Evolutionary conservation across 352 stramenopile species (phyloP), one percentile per base, ranked within the genome.

Genomic region (Phytophthora kernoviae): DNA sequence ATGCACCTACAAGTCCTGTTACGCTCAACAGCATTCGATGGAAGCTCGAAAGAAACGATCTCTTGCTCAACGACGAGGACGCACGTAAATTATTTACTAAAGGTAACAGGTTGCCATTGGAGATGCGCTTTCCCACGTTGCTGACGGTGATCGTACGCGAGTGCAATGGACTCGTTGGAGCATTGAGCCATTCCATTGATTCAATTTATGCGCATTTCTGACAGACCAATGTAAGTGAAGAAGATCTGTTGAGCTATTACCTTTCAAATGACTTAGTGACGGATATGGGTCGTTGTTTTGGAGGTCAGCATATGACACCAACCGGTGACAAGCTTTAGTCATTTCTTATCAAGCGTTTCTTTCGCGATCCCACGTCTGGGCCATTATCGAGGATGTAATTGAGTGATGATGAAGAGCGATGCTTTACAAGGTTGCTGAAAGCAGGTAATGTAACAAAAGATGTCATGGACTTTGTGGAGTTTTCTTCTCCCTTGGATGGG

Each of bases 401-500:
- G 2, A 33, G n/a, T 17, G 36, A 24, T 27, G 37, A 46, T 39
- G 49, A 56, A 1, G 27, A 39, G 32, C 5, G 3, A n/a, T 47
- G 21, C 2, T 26, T 24, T 24, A 1, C 8, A 18, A 47, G 12
- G 21, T 49, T 58, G 27, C 21, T 49, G 17, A 49, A 48, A 24
- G 2, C 51, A n/a, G 51, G 51, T 21, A 50, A 57, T 22, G 15
- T 67, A 1, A 45, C 51, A 17, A n/a, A 55, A 30, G 51, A 53
- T 41, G 34, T 1, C 24, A 22, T 54, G 15, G 2, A 24, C 1
- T 21, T 5, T 32, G 37, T 53, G 27, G 32, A 18, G 32, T 67
- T 67, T 43, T 52, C 37, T 20, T 62, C 51, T 61, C 58, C 51
- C 15, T 54, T 65, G 34, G 58, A 42, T 22, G 33, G 55, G 18